These are phyloP conservation scores for Aspergillus avenaceus DNA, from an alignment of 495 filamentous ascomycete species.

Conservation along the genomic window DNA sequence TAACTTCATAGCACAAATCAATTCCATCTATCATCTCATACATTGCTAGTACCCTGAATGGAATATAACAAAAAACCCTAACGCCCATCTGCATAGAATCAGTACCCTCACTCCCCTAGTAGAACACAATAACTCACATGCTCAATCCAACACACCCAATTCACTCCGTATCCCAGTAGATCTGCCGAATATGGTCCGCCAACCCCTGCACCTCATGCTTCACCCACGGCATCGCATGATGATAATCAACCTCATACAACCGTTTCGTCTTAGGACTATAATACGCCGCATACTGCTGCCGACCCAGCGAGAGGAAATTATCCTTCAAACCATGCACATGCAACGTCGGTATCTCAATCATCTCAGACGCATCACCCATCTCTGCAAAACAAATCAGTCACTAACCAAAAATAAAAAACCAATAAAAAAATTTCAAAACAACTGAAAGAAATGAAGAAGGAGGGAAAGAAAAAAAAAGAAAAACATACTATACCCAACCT, in stretches of 20 bases:
- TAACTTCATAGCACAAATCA: too few species aligned
- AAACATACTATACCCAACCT: slow-evolving; percentile 13
- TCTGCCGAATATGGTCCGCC: slow-evolving; percentile 7
- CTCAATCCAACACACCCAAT: neutral
- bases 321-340: slow-evolving; percentile 62
- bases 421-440: neutral
- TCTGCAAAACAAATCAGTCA: neutral
- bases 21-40: too few species aligned
- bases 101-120: too few species aligned
- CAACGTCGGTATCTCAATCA: slow-evolving; percentile 46
- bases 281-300: slow-evolving; percentile 45
- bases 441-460: neutral
- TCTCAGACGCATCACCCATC: neutral
- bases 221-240: slow-evolving; percentile 21
- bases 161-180: slow-evolving; percentile 1
- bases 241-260: slow-evolving; percentile 42
- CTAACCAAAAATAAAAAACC: too few species aligned
- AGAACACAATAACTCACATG: too few species aligned
- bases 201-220: slow-evolving; percentile 8
- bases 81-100: too few species aligned
- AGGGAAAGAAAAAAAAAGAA: neutral
- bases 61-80: too few species aligned
- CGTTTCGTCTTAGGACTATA: slow-evolving; percentile 37
- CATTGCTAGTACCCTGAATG: too few species aligned
- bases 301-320: slow-evolving; percentile 48